Evolutionary conservation across 2,329 filamentous ascomycete species (phyloP).

Genomic region (Colletotrichum cuscutae): DNA sequence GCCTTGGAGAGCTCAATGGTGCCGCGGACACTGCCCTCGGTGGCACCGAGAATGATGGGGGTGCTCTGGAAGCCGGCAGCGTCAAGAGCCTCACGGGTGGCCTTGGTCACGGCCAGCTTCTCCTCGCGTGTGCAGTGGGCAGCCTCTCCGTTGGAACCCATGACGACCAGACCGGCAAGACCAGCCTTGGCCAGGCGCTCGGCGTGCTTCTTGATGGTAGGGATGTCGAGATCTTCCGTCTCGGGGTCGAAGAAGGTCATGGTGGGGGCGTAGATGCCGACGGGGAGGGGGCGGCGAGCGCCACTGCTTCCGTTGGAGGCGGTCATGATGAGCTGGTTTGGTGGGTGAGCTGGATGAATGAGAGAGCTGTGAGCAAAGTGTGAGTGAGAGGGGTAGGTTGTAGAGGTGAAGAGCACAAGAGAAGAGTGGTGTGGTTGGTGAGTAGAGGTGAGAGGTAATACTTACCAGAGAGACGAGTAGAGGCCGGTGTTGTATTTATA

Average conservation of each 20-base stretch:
- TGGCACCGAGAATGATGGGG: conserved; percentile 86
- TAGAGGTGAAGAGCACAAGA: conserved; percentile 12
- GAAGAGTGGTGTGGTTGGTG: conserved; percentile 34
- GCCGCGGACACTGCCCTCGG: conserved; percentile 82
- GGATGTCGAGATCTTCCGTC: conserved; percentile 86
- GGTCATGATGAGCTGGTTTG: conserved; percentile 33
- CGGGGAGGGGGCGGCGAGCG: conserved; percentile 70
- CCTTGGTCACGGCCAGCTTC: conserved; percentile 78
- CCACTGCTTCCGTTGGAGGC: conserved; percentile 37
- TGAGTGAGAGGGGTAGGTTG: neutral
- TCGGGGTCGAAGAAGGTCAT: conserved; percentile 90
- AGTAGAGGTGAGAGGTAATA: conserved; percentile 1
- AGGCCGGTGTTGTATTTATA: conserved; percentile 44
- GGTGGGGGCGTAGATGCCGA: conserved; percentile 87
- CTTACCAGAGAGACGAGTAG: neutral
- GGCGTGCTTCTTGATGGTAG: conserved; percentile 82
- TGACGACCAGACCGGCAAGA: conserved; percentile 83
- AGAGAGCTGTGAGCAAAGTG: conserved; percentile 19
- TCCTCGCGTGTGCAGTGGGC: conserved; percentile 85
- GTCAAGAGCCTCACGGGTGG: conserved; percentile 84
- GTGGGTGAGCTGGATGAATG: conserved; percentile 12
- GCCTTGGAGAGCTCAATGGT: conserved; percentile 81
- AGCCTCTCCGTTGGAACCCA: conserved; percentile 93
- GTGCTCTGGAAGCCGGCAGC: conserved; percentile 79
- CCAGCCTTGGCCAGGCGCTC: conserved; percentile 81